These are phyloP conservation scores for Fusarium transvaalense DNA, from an alignment of 2,329 filamentous ascomycete genomes.

Conservation along the genomic window DNA sequence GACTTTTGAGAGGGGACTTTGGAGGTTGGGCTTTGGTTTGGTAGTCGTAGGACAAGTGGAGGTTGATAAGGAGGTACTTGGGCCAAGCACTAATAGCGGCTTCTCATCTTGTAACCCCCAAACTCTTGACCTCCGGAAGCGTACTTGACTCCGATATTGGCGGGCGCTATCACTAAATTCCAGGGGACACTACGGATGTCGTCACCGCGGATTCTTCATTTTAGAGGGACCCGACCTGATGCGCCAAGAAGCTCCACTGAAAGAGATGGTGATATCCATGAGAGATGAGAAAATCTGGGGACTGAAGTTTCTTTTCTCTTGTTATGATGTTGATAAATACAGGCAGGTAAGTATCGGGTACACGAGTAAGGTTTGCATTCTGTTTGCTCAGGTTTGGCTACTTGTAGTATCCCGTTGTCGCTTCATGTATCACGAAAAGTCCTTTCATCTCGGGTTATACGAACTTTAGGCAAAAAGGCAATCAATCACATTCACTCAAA, in stretches of 20 bases:
- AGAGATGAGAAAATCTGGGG: constrained; percentile 9
- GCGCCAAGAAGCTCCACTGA: constrained; percentile 33
- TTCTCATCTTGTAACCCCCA: constrained; percentile 7
- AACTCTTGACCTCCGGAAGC: constrained; percentile 27
- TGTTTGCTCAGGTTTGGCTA: constrained; percentile 4
- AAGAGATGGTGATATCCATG: constrained; percentile 25
- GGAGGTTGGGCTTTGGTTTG: constrained; percentile 38
- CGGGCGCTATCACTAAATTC: constrained; percentile 38
- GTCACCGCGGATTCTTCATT: constrained; percentile 38
- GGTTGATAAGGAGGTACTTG: constrained; percentile 31
- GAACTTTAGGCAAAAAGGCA: constrained; percentile 2
- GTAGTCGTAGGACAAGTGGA: constrained; percentile 31
- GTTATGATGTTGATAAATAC: background rate
- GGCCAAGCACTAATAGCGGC: rapidly evolving
- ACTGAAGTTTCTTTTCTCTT: background rate
- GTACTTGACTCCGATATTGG: constrained; percentile 35
- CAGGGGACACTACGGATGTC: constrained; percentile 44
- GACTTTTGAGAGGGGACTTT: constrained; percentile 9
- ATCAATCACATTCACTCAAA: background rate
- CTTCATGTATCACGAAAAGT: constrained; percentile 32
- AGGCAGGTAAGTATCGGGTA: too few relatives aligned
- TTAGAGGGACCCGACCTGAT: constrained; percentile 20
- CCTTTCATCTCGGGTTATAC: constrained; percentile 28
- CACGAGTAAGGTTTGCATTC: background rate
- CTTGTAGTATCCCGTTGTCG: constrained; percentile 3